Base-by-base conservation (phyloP, 768 basidiomycete genomes). In the Boletus insuetus region DNA sequence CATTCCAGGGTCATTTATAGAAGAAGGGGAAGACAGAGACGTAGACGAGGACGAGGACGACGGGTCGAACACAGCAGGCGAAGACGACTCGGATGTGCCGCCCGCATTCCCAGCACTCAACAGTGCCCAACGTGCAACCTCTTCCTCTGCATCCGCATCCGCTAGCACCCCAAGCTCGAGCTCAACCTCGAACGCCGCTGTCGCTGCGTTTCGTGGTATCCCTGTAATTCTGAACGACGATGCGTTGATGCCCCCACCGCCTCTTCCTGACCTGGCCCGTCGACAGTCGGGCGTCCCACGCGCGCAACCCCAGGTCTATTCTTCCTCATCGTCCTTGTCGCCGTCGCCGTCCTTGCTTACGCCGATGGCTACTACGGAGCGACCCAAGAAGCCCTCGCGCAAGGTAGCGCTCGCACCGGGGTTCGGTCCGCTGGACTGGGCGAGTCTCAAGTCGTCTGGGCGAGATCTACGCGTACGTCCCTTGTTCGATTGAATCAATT, bases 341-440 rank as follows among this genome's bases (percentile, higher is more conserved):
- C 54, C 73, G 14, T 75, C 77, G n/a, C 75, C 67, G 2, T 69
- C 80, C 1, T 73, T 91, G 3, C 74, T 80, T 3, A 75, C 81
- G 9, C 86, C 87, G 1, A 76, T 80, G n/a, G 77, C 79, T 10
- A 89, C 89, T 16, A 86, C 82, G 8, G 81, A 81, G 60, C 75
- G 76, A 1, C 85, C 85, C 0, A 64, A 72, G 16, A 82, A 80
- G 55, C 75, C 79, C 7, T 87, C 85, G 64, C 84, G 78, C 62
- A 98, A 95, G 74, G 94, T 97, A 1, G 91, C 86, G 6, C 80
- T 99, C 5, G 86, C 90, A 12, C 95, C 96, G 2, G 97, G 97
- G 7, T 89, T 88, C 70, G 89, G 91, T 58, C 85, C 94, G 11
- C 71, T 99, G 29, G 97, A 99, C 72, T 99, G 96, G 96, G 94